Evolutionary conservation across 345 rosid species (phyloP), one percentile per base, ranked within the genome.

Genomic region (Pistacia integerrima): DNA sequence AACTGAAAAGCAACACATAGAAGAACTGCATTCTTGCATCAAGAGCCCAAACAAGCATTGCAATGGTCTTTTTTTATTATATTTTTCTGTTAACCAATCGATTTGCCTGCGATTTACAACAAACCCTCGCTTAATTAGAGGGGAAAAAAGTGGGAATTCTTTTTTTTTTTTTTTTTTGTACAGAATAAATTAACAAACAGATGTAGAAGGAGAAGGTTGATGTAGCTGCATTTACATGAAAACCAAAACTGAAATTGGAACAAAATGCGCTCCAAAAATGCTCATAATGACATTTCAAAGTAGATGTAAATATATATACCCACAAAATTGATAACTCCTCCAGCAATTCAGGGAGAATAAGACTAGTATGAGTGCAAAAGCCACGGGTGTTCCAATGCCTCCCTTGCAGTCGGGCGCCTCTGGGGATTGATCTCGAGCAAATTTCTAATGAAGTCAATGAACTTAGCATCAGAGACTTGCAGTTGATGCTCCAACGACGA

Each of bases 361-460:
- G 36, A 74, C 67, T 73, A 72, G 82, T 86, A 81, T 0, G 77
- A 69, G 74, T 77, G 70, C 4, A 87, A 85, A 69, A 97, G 93
- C 99, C 97, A 94, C n/a, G 97, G 97, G 64, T 97, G 97, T 46
- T 87, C 74, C 20, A 94, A 84, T 68, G 99, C 99, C 82, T 92
- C 90, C 3, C 80, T 79, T 9, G 99, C 97, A 12, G 95, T 89
- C 3, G 88, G 98, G 28, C 99, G 95, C 78, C 84, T 85, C 76
- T 74, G 69, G 17, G 98, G 98, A 77, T 97, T 89, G 79, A 94
- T 81, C 85, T 90, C 88, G 4, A 97, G 97, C 86, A 97, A 80
- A 78, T 52, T 81, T 81, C 83, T 89, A 44, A 92, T 74, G 57
- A 93, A 92, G 74, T 92, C 92, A 0, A 89, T 52, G 59, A 91